Evolutionary conservation across 2,329 filamentous ascomycete genomes (phyloP).

Genomic region (Botryotinia convoluta): DNA sequence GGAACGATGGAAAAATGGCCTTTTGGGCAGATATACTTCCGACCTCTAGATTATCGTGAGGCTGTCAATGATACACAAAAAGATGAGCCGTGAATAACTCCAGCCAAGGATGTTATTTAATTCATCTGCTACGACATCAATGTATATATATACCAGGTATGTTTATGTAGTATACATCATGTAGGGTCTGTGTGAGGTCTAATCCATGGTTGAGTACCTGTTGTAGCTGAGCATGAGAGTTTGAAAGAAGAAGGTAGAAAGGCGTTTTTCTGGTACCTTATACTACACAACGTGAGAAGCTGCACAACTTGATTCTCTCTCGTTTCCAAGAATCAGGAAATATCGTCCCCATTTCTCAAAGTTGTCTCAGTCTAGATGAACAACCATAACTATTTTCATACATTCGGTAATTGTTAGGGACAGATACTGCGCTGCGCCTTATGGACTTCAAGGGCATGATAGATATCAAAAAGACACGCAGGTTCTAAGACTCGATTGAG

Average conservation of each 20-base stretch:
- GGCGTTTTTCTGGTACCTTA: background rate
- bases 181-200: constrained; percentile 1
- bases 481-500: background rate
- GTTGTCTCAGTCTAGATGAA: background rate
- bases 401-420: background rate
- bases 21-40: constrained; percentile 17
- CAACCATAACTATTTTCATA: background rate
- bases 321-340: constrained; percentile 7
- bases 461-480: background rate
- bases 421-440: background rate
- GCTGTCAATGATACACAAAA: constrained; percentile 7
- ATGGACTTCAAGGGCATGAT: background rate
- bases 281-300: background rate
- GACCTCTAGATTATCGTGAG: constrained; percentile 20
- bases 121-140: background rate
- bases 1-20: background rate
- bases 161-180: background rate
- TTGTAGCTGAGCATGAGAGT: background rate
- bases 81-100: background rate
- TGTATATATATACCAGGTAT: background rate
- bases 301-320: background rate
- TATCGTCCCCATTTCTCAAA: background rate
- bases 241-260: background rate
- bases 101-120: background rate
- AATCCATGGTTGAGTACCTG: background rate